Evolutionary conservation across 2,329 filamentous ascomycete species (phyloP).

Genomic region (Colletotrichum gigasporum): DNA sequence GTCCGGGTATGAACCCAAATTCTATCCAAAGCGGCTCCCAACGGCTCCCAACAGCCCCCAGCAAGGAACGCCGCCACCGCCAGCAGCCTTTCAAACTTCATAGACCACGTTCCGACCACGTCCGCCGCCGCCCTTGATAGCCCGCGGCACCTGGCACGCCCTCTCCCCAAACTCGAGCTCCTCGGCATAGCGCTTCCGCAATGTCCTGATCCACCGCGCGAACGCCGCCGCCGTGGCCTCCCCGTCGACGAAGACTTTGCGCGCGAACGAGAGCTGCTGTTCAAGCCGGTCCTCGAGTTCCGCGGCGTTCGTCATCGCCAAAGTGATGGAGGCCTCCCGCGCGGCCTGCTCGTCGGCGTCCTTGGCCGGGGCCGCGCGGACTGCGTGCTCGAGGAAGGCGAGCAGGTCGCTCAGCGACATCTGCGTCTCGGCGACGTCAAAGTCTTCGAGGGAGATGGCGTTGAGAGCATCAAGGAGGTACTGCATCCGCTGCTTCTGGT

Average conservation of each 20-base stretch:
- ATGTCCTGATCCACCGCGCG: neutral
- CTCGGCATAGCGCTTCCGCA: neutral
- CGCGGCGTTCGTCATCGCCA: neutral
- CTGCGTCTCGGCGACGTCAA: neutral
- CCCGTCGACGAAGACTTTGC: slow-evolving; percentile 10
- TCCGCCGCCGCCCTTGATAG: neutral
- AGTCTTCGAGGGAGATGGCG: neutral
- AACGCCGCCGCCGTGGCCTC: neutral
- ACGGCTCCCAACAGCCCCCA: neutral
- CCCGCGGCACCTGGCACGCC: neutral
- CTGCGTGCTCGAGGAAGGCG: neutral
- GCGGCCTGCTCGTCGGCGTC: neutral
- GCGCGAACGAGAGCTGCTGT: neutral
- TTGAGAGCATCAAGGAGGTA: neutral
- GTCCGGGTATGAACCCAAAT: no score
- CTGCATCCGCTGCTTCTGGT: no score
- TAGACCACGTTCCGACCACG: neutral
- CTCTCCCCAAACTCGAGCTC: slow-evolving; percentile 7
- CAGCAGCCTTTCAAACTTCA: no score
- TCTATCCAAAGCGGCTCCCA: no score
- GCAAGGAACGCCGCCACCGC: no score
- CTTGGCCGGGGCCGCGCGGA: neutral
- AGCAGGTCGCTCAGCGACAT: neutral
- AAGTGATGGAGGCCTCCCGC: neutral
- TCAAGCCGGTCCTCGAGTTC: slow-evolving; percentile 1